Evolutionary conservation across 148 eudicot species (phyloP).

Genomic region (Limonium bicolor): DNA sequence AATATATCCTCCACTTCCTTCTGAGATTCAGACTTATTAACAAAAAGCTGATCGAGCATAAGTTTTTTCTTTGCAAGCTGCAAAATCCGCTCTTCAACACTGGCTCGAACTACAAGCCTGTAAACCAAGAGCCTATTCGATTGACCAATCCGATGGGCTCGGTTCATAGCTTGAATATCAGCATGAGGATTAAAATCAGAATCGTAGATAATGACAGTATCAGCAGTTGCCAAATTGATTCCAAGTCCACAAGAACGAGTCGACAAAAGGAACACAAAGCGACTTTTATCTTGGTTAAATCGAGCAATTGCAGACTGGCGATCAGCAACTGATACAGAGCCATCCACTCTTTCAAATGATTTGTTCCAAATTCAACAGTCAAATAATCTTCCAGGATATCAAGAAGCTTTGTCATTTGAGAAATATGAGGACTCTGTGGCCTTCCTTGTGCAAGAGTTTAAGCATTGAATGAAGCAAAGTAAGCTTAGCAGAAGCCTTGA

Average conservation of each 20-base stretch:
- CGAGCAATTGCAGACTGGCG: conserved; percentile 93
- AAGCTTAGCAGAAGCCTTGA: conserved; percentile 96
- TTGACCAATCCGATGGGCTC: conserved; percentile 98
- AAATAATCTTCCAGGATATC: conserved; percentile 96
- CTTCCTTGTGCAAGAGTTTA: conserved; percentile 58
- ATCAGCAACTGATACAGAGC: conserved; percentile 87
- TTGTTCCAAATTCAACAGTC: conserved; percentile 80
- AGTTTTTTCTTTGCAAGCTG: conserved; percentile 95
- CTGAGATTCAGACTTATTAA: conserved; percentile 88
- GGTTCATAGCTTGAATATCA: conserved; percentile 98
- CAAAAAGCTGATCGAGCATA: conserved; percentile 97
- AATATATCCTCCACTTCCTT: conserved; percentile 95
- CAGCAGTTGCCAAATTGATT: conserved; percentile 96
- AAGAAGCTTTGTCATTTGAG: conserved; percentile 96
- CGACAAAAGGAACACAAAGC: conserved; percentile 83
- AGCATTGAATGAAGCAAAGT: conserved; percentile 94
- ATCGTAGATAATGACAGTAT: conserved; percentile 92
- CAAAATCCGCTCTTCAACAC: conserved; percentile 98
- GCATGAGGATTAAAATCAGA: conserved; percentile 99
- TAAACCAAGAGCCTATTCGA: conserved; percentile 84
- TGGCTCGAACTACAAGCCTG: conserved; percentile 96
- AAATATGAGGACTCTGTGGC: conserved; percentile 90
- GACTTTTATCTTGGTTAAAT: conserved; percentile 89
- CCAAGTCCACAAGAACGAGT: conserved; percentile 98
- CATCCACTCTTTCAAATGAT: conserved; percentile 95